These are phyloP conservation scores for Peronospora farinosa DNA, from an alignment of 352 stramenopile species.

Conservation along the genomic window DNA sequence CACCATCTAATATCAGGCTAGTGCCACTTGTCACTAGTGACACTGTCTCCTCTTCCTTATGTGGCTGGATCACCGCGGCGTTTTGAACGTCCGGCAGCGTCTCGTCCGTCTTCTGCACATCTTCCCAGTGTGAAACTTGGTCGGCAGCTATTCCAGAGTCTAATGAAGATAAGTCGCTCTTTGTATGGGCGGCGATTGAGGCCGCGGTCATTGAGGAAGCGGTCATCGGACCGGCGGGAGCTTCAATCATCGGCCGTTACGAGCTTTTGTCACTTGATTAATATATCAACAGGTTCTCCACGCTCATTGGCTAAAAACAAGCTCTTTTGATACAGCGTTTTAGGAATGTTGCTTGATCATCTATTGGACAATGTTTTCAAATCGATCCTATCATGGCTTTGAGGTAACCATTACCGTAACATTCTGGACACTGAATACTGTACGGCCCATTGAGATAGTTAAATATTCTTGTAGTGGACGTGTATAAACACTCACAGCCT, in stretches of 20 bases:
- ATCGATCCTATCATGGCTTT: too few relatives aligned
- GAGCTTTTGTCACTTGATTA: not conserved
- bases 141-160: not conserved
- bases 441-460: too few relatives aligned
- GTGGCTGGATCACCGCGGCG: not conserved
- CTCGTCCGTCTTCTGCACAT: slow-evolving; percentile 1
- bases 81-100: not conserved
- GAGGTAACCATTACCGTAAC: too few relatives aligned
- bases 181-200: not conserved
- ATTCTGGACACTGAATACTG: too few relatives aligned
- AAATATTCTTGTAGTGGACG: too few relatives aligned
- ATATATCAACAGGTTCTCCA: too few relatives aligned
- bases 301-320: too few relatives aligned
- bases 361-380: too few relatives aligned
- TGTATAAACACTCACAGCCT: too few relatives aligned
- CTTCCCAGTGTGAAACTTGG: not conserved
- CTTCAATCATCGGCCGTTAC: not conserved
- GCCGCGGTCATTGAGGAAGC: not conserved
- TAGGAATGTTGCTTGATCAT: too few relatives aligned
- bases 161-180: not conserved
- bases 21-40: not conserved
- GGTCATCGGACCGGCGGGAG: not conserved
- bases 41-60: not conserved
- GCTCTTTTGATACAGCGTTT: too few relatives aligned
- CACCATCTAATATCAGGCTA: slow-evolving; percentile 1